These are phyloP conservation scores for Lentinula sp. DNA, from an alignment of 768 basidiomycete species.

Conservation along the genomic window DNA sequence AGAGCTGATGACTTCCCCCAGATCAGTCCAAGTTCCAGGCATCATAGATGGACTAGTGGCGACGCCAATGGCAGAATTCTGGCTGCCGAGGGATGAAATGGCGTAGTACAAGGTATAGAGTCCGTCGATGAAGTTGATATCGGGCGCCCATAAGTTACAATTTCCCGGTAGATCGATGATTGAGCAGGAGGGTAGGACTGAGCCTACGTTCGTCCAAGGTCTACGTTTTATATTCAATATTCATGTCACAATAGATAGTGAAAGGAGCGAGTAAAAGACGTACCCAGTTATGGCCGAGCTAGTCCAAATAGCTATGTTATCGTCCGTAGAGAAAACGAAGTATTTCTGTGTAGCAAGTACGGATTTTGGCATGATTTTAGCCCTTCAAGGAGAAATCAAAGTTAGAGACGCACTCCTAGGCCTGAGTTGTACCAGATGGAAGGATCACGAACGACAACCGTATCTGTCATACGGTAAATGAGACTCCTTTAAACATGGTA, in stretches of 20 bases:
- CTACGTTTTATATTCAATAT: not conserved
- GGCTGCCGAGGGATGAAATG: not conserved
- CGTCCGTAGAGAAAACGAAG: not conserved
- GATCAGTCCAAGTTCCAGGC: conserved; percentile 5
- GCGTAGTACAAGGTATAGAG: conserved; percentile 5
- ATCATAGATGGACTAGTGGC: conserved; percentile 4
- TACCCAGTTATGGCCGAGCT: not conserved
- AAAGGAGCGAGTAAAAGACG: not conserved
- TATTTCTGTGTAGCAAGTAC: not conserved
- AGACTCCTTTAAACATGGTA: not conserved
- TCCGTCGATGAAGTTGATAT: not conserved
- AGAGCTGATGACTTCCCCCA: conserved; percentile 1
- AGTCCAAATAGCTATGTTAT: not conserved
- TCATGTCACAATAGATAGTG: not conserved
- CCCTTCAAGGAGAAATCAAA: no score
- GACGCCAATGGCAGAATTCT: conserved; percentile 1
- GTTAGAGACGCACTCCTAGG: not conserved
- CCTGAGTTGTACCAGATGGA: conserved; percentile 1
- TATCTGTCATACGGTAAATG: not conserved
- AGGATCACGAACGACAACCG: conserved; percentile 1
- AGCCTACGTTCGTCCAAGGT: not conserved
- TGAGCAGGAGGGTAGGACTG: not conserved
- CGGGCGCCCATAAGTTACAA: conserved; percentile 1
- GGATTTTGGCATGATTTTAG: not conserved
- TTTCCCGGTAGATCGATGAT: not conserved